These are phyloP conservation scores for Leishmania arabica DNA, from an alignment of 208 protist genomes.

Conservation along the genomic window DNA sequence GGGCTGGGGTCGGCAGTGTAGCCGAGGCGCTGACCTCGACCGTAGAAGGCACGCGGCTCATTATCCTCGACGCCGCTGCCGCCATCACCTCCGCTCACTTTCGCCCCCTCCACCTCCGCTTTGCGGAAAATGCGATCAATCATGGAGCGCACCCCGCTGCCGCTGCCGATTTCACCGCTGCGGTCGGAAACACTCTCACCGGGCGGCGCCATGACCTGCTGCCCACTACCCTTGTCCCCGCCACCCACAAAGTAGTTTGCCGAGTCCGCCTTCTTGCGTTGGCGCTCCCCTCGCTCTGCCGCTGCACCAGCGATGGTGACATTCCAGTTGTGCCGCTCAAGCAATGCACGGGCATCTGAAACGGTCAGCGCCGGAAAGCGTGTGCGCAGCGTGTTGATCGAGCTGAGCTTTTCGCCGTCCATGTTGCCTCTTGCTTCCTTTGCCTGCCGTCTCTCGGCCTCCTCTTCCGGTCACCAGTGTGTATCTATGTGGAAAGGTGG, in stretches of 20 bases:
- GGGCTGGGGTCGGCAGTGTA: slow-evolving; percentile 71
- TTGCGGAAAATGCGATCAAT: slow-evolving; percentile 47
- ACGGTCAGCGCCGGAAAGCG: slow-evolving; percentile 41
- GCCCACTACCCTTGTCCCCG: slow-evolving; percentile 46
- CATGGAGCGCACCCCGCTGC: slow-evolving; percentile 15
- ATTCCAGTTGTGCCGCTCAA: slow-evolving; percentile 45
- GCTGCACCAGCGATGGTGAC: slow-evolving; percentile 31
- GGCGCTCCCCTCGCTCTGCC: slow-evolving; percentile 28
- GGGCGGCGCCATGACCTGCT: slow-evolving; percentile 46
- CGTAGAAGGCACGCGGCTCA: slow-evolving; percentile 62
- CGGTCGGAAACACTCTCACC: slow-evolving; percentile 12
- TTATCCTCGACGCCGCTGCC: slow-evolving; percentile 9
- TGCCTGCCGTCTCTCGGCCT: not conserved
- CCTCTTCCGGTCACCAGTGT: not conserved
- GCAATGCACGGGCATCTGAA: slow-evolving; percentile 33
- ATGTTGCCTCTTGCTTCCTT: slow-evolving; percentile 1
- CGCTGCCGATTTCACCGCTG: not conserved
- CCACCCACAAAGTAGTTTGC: slow-evolving; percentile 63
- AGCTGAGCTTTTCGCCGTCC: slow-evolving; percentile 34
- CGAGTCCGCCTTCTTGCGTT: slow-evolving; percentile 4
- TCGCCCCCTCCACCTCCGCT: slow-evolving; percentile 30
- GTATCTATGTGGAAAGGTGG: not conserved
- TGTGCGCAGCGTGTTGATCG: slow-evolving; percentile 37
- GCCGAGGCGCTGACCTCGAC: slow-evolving; percentile 70
- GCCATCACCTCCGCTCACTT: slow-evolving; percentile 6